Percentiles rank a stretch among this genome's conserved stretches.
phyloP scores from a whole-genome alignment of 2,329 filamentous ascomycete genomes.

The Trichophyton simii region DNA sequence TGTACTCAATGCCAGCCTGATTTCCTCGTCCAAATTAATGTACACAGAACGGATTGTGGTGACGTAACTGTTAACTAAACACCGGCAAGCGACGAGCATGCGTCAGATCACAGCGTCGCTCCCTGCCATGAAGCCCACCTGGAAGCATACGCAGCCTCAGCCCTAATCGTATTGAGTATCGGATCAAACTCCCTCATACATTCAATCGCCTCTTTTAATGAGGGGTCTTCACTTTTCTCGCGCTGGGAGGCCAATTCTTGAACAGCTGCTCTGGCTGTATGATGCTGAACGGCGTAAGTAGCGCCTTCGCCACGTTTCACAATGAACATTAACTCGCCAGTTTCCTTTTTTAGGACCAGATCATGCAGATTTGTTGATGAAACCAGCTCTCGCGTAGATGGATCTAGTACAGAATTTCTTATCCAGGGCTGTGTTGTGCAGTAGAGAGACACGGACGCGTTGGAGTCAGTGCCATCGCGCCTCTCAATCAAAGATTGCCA shows the following conservation, averaged over 20 bases:
- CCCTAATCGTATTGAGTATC: neutral
- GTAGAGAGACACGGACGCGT: neutral
- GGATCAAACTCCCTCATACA: neutral
- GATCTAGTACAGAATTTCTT: neutral
- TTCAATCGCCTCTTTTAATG: neutral
- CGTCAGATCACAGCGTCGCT: too few relatives aligned
- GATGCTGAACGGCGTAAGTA: neutral
- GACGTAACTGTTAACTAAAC: neutral
- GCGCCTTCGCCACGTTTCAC: neutral
- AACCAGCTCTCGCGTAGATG: neutral
- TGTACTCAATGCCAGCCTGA: too few relatives aligned
- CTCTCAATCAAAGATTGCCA: neutral
- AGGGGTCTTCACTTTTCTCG: too few relatives aligned
- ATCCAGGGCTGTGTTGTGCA: neutral
- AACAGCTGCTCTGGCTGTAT: neutral
- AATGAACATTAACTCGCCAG: neutral
- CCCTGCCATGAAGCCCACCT: neutral
- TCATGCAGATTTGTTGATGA: neutral
- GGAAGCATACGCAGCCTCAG: neutral
- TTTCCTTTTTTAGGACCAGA: neutral
- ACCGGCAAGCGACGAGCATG: too few relatives aligned
- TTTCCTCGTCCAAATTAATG: too few relatives aligned
- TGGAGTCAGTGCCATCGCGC: neutral
- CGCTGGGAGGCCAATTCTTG: neutral
- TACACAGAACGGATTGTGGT: neutral